A percentile compares a stretch with the other conserved stretches of the same genome.
These are phyloP conservation scores for Candida silvatica DNA, from an alignment of 805 yeast species.

Conservation along the genomic window DNA sequence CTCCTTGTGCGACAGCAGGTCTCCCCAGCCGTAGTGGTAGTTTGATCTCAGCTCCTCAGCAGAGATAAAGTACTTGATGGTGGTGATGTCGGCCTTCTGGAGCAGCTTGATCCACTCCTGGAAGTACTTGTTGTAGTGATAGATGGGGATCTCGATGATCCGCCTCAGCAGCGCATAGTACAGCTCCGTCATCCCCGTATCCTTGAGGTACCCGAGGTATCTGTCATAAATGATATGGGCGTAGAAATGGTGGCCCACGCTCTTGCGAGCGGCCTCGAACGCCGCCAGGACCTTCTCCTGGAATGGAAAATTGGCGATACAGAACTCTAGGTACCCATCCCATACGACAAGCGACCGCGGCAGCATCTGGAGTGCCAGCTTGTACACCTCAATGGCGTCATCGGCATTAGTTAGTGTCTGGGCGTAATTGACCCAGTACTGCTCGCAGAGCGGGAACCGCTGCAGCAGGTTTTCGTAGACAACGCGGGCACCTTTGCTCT, in stretches of 20 bases:
- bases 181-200: slow-evolving; percentile 19
- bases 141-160: slow-evolving; percentile 46
- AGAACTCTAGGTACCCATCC: slow-evolving; percentile 37
- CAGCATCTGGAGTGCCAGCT: slow-evolving; percentile 29
- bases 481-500: too few species aligned
- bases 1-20: slow-evolving; percentile 14
- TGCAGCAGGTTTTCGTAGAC: slow-evolving; percentile 35
- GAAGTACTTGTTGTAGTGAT: slow-evolving; percentile 42
- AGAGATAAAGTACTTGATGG: slow-evolving; percentile 18
- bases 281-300: slow-evolving; percentile 24
- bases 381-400: slow-evolving; percentile 28
- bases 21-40: slow-evolving; percentile 15
- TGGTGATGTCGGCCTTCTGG: slow-evolving; percentile 23
- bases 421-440: slow-evolving; percentile 53
- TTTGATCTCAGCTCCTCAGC: slow-evolving; percentile 13
- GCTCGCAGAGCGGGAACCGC: slow-evolving; percentile 40
- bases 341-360: slow-evolving; percentile 42
- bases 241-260: slow-evolving; percentile 45
- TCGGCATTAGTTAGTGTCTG: slow-evolving; percentile 37
- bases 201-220: slow-evolving; percentile 35
- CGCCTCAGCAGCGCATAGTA: slow-evolving; percentile 37
- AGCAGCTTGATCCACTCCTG: slow-evolving; percentile 27
- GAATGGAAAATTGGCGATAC: slow-evolving; percentile 21
- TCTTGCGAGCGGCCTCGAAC: slow-evolving; percentile 39
- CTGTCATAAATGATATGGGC: slow-evolving; percentile 41